Conservation (phyloP, 805 yeast species). For the Candida pseudofarinosa region DNA sequence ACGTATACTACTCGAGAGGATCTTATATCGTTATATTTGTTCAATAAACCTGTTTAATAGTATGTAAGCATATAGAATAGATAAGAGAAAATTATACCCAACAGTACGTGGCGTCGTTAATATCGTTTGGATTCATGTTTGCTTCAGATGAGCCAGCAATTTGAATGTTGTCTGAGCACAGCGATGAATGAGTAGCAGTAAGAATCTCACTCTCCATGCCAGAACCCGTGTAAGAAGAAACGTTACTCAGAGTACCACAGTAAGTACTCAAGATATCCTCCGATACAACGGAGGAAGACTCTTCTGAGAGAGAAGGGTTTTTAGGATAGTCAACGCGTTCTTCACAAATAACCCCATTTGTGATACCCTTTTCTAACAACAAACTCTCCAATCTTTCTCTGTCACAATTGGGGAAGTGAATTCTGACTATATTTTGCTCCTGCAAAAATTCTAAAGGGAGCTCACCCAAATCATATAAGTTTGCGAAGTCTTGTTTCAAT, state of each 20-base stretch:
- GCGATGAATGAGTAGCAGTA: constrained; percentile 10
- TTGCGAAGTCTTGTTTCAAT: constrained; percentile 39
- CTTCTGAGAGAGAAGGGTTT: background rate
- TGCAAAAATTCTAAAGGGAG: constrained; percentile 52
- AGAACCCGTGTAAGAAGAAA: constrained; percentile 10
- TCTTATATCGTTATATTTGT: too few relatives aligned
- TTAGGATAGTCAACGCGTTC: constrained; percentile 5
- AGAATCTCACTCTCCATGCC: constrained; percentile 13
- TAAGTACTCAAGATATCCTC: constrained; percentile 20
- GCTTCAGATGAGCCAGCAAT: constrained; percentile 2
- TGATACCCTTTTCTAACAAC: constrained; percentile 55
- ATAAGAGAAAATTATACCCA: background rate
- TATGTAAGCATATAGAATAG: background rate
- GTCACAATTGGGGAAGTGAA: constrained; percentile 73
- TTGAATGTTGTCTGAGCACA: constrained; percentile 17
- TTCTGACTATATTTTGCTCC: constrained; percentile 39
- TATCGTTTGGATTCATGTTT: constrained; percentile 1
- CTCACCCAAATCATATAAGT: constrained; percentile 58
- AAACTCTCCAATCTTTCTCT: constrained; percentile 51
- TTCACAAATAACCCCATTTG: constrained; percentile 52
- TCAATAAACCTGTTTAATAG: too few relatives aligned
- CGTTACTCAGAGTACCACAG: constrained; percentile 13
- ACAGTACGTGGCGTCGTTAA: constrained; percentile 7
- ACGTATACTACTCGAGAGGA: too few relatives aligned
- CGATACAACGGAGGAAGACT: constrained; percentile 5